Evolutionary conservation across 129 eudicot genomes (phyloP), one percentile per base, ranked within the genome.

Genomic region (Lactuca sativa): DNA sequence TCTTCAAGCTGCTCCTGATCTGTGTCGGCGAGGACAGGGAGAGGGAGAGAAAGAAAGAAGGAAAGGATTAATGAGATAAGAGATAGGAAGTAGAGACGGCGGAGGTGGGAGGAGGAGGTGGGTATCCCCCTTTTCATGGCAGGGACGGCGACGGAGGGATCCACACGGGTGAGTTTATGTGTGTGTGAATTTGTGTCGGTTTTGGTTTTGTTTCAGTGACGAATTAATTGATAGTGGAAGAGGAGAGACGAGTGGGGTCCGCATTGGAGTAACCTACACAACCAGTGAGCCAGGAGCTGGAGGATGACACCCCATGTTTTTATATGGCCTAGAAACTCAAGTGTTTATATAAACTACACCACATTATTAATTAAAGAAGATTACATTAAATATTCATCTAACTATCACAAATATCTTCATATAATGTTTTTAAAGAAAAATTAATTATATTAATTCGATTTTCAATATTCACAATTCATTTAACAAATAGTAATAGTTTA

Each of bases 1-100:
- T 77, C 81, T 48, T 62, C 76, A 15, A 67, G 62, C 44, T 36
- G 74, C 56, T 58, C 72, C 83, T 73, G 83, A 79, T 79, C 83
- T 64, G 53, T 55, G 34, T 58, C 75, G 62, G 52, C 69, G 63
- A 58, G 43, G 54, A 7, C 74, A 57, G 65, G 5, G 14, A 66
- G 15, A 15, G 12, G 52, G 15, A 9, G 52, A 47, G 17, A 43
- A 59, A 56, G 16, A 32, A 32, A 37, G 16, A 47, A 10, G 44
- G 51, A 32, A 13, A 11, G 44, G n/a, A 66, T 1, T 1, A 52
- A 25, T 36, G 76, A 55, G 17, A 59, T 25, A 18, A 80, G 59
- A 47, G 71, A 74, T 8, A 63, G 80, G 16, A 47, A 64, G 48
- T 47, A 57, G 65, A 55, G 66, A 37, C 38, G 65, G 41, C 25